Evolutionary conservation across 345 rosid genomes (phyloP).

Genomic region (Citropsis articulata): DNA sequence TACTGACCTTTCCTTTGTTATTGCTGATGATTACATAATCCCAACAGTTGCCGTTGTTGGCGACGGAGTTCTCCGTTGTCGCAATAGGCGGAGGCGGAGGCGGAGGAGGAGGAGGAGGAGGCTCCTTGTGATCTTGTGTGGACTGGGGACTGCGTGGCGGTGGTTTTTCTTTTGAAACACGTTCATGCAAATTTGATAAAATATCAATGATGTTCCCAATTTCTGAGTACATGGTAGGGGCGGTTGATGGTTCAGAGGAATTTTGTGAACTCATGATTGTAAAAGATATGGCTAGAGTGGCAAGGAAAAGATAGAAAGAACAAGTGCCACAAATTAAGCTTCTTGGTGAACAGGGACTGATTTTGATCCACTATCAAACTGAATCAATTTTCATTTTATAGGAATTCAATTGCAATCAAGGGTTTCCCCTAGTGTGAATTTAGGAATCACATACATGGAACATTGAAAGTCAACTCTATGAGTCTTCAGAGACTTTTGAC

Average conservation of each 20-base stretch:
- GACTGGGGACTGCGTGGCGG: background rate
- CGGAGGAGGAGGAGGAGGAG: too few relatives aligned
- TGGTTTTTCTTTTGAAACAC: background rate
- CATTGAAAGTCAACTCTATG: background rate
- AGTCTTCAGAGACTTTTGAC: background rate
- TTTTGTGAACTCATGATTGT: background rate
- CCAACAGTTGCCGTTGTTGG: background rate
- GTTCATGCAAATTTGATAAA: background rate
- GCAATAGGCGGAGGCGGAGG: too few relatives aligned
- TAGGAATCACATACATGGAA: background rate
- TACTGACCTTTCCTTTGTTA: background rate
- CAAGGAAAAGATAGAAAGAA: background rate
- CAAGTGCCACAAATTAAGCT: background rate
- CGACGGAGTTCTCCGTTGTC: background rate
- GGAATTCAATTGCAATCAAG: background rate
- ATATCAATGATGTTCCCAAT: background rate
- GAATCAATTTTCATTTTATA: background rate
- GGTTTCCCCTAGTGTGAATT: background rate
- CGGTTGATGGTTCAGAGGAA: background rate
- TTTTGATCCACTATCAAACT: background rate
- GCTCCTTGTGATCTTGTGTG: too few relatives aligned
- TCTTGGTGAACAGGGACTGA: background rate
- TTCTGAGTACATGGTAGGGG: background rate
- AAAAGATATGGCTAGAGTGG: background rate
- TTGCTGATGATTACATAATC: background rate